These are phyloP conservation scores for Aspergillus nidulans DNA, from an alignment of 495 filamentous ascomycete species.

Conservation along the genomic window DNA sequence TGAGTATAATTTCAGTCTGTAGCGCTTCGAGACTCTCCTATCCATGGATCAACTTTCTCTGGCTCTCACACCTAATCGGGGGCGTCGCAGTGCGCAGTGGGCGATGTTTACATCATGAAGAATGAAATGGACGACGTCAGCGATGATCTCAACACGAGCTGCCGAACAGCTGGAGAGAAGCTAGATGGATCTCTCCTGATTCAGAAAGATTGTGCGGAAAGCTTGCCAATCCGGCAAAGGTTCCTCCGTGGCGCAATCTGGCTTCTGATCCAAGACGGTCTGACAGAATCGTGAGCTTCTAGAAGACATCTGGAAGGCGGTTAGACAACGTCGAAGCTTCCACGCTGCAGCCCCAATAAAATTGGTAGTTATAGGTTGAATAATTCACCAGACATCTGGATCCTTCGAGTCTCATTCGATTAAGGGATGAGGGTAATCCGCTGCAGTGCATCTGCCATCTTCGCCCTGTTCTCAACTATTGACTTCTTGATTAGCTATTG, in stretches of 20 bases:
- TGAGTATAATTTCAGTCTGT: too few species aligned
- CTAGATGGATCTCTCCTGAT: background rate
- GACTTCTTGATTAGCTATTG: background rate
- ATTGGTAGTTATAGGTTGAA: background rate
- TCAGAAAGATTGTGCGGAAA: background rate
- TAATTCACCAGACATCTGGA: background rate
- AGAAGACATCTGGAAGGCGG: conserved; percentile 29
- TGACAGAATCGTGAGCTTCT: conserved; percentile 16
- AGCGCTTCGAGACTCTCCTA: background rate
- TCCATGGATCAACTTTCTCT: background rate
- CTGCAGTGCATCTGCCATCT: background rate
- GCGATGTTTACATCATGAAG: background rate
- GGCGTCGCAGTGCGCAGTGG: background rate
- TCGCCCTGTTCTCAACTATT: background rate
- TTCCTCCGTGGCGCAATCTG: conserved; percentile 6
- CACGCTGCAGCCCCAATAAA: conserved; percentile 5
- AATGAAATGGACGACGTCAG: background rate
- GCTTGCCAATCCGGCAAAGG: background rate
- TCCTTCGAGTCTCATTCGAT: background rate
- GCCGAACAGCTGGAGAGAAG: background rate
- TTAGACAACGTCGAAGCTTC: conserved; percentile 21
- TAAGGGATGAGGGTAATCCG: background rate
- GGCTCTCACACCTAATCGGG: background rate
- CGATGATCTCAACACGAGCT: conserved; percentile 3
- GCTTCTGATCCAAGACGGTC: background rate